These are phyloP conservation scores for Byssochlamys sp. DNA, from an alignment of 2,329 filamentous ascomycete genomes.

Conservation along the genomic window DNA sequence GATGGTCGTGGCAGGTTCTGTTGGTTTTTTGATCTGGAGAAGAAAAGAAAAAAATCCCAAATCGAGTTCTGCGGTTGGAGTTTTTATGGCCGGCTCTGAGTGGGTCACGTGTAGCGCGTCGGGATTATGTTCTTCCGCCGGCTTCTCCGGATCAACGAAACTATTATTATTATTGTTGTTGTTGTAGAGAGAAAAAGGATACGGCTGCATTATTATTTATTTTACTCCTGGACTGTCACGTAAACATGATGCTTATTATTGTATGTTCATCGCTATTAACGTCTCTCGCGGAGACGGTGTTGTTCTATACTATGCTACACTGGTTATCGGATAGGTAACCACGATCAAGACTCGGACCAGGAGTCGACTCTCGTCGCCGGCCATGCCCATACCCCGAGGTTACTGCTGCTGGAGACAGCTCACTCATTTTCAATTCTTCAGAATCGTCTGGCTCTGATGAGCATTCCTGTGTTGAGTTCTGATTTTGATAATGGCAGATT, in stretches of 20 bases:
- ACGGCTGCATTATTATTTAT: too few species aligned
- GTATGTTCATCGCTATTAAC: not conserved
- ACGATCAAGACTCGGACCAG: not conserved
- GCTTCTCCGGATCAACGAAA: not conserved
- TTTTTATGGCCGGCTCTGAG: not conserved
- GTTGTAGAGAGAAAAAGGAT: too few species aligned
- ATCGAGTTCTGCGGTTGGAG: not conserved
- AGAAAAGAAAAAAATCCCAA: conserved; percentile 28
- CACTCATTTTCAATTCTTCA: not conserved
- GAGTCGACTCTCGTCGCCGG: not conserved
- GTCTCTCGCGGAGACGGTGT: not conserved
- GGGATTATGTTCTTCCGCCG: conserved; percentile 15
- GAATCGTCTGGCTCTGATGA: not conserved
- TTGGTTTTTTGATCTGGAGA: conserved; percentile 49
- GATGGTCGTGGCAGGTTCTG: conserved; percentile 62
- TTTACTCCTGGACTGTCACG: not conserved
- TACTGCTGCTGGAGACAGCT: not conserved
- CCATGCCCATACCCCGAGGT: not conserved
- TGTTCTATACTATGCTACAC: not conserved
- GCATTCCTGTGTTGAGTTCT: not conserved
- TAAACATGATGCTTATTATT: not conserved
- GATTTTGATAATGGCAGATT: not conserved
- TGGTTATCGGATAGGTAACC: not conserved
- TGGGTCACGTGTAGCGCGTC: conserved; percentile 19
- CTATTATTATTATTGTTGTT: too few species aligned